phyloP scores from a whole-genome alignment of 148 eudicot genomes.

The Chenopodium quinoa region DNA sequence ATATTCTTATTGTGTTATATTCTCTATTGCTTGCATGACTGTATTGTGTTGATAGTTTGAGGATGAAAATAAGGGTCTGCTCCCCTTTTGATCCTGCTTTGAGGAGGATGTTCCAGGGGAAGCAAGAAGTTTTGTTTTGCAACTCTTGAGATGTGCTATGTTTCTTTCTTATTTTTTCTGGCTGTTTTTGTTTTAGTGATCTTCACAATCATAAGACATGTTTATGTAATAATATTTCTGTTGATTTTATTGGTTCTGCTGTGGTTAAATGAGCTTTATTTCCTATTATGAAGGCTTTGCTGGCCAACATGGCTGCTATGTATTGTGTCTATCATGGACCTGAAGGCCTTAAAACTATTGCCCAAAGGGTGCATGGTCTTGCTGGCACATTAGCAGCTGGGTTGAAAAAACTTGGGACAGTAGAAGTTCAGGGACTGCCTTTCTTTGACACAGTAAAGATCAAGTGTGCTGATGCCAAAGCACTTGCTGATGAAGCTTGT shows the following conservation, averaged over 20 bases:
- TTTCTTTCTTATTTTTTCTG: background rate
- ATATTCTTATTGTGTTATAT: background rate
- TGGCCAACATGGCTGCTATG: conserved; percentile 99
- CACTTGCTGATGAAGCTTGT: conserved; percentile 75
- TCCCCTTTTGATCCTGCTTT: background rate
- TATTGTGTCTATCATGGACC: conserved; percentile 98
- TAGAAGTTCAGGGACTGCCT: conserved; percentile 67
- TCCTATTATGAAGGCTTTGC: conserved; percentile 63
- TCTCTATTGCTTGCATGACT: background rate
- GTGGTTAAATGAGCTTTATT: conserved; percentile 4
- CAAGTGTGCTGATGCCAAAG: conserved; percentile 65
- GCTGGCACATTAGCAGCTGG: conserved; percentile 90
- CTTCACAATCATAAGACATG: background rate
- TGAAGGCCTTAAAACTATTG: conserved; percentile 92
- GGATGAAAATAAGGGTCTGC: background rate
- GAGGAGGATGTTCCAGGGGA: background rate
- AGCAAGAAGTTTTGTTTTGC: background rate
- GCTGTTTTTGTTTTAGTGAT: background rate
- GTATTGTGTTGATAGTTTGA: background rate
- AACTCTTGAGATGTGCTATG: background rate
- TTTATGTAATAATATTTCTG: background rate
- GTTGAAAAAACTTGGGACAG: conserved; percentile 82
- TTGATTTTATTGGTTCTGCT: background rate
- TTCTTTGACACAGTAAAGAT: conserved; percentile 97
- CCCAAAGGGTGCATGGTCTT: conserved; percentile 89